These are phyloP conservation scores for Brasenia schreberi DNA, from an alignment of 164 flowering plant genomes.

Conservation along the genomic window DNA sequence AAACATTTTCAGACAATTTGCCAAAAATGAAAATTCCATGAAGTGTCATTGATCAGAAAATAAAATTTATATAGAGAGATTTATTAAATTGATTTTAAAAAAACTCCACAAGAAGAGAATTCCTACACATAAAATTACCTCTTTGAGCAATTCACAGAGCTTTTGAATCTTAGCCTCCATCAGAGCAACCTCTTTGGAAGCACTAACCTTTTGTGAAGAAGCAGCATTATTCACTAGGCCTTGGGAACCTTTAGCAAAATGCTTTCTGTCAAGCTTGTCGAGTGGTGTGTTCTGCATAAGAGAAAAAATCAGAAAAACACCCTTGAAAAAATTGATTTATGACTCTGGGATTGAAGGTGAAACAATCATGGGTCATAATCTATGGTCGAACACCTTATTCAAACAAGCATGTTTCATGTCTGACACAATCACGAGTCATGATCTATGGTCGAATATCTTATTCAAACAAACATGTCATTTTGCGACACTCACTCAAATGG, in stretches of 20 bases:
- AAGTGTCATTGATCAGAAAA: not conserved
- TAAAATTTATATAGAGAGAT: not conserved
- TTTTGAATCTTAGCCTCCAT: conserved; percentile 69
- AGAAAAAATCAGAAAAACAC: no score
- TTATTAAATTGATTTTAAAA: not conserved
- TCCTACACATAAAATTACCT: conserved; percentile 29
- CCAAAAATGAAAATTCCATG: not conserved
- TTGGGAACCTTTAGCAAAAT: conserved; percentile 77
- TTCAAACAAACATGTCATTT: no score
- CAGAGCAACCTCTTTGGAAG: conserved; percentile 57
- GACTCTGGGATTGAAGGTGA: no score
- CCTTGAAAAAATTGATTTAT: no score
- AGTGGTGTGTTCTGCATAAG: conserved; percentile 68
- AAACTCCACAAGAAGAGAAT: not conserved
- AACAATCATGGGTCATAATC: no score
- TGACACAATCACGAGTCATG: no score
- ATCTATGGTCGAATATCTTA: no score
- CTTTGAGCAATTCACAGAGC: conserved; percentile 64
- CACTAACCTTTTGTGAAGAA: conserved; percentile 27
- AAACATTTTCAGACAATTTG: conserved; percentile 3
- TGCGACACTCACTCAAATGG: no score
- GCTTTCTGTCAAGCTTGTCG: conserved; percentile 76
- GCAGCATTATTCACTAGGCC: conserved; percentile 29
- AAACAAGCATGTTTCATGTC: no score
- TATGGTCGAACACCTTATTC: no score